phyloP scores from a whole-genome alignment of 2,329 filamentous ascomycete genomes.

The Penicillium freii region DNA sequence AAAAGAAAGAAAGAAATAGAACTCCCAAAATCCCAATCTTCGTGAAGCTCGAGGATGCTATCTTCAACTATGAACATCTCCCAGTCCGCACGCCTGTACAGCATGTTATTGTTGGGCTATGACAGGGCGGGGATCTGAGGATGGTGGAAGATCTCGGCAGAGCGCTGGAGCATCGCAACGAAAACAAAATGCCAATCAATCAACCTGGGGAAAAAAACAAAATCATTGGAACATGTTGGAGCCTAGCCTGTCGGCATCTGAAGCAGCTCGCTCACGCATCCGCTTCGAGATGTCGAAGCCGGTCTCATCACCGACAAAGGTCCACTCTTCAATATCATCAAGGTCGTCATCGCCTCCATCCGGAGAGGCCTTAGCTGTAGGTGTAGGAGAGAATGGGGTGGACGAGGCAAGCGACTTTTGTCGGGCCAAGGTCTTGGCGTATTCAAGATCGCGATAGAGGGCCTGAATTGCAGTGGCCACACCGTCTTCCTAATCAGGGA shows the following conservation, averaged over 20 bases:
- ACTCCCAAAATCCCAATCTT: neutral
- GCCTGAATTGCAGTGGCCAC: conserved; percentile 87
- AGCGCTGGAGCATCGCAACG: neutral
- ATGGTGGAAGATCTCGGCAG: neutral
- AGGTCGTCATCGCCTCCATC: conserved; percentile 50
- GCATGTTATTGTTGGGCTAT: neutral
- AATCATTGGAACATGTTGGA: conserved; percentile 17
- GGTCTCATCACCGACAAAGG: conserved; percentile 69
- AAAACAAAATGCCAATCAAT: neutral
- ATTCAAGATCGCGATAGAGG: conserved; percentile 93
- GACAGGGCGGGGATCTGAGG: neutral
- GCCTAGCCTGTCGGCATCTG: conserved; percentile 23
- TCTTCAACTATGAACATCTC: neutral
- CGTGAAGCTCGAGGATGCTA: neutral
- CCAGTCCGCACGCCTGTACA: neutral
- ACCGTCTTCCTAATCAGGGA: conserved; percentile 68
- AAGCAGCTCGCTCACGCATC: conserved; percentile 33
- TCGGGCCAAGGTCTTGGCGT: conserved; percentile 80
- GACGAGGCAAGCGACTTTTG: conserved; percentile 46
- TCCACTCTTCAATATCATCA: conserved; percentile 82
- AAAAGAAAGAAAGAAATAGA: neutral
- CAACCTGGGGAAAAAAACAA: neutral
- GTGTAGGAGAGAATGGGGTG: conserved; percentile 36
- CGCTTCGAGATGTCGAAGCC: conserved; percentile 46
- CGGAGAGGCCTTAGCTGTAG: conserved; percentile 36